Evolutionary conservation across 495 filamentous ascomycete genomes (phyloP).

Genomic region (Rhypophila decipiens): DNA sequence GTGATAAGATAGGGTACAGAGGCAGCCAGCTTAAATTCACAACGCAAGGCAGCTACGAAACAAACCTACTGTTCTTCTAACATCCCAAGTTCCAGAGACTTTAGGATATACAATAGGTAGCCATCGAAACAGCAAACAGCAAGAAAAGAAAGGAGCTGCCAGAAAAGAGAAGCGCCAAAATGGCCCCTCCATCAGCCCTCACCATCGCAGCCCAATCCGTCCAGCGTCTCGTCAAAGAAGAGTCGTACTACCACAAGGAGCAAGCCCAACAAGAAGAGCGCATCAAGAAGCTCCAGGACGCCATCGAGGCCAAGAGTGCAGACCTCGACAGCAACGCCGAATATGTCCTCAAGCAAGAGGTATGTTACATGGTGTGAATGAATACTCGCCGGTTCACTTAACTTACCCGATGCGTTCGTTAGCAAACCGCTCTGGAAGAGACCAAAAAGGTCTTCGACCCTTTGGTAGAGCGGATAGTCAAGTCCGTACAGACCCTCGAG

Average conservation of each 20-base stretch:
- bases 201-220: slow-evolving; percentile 38
- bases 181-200: slow-evolving; percentile 26
- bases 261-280: slow-evolving; percentile 62
- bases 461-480: slow-evolving; percentile 56
- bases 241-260: slow-evolving; percentile 82
- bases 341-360: slow-evolving; percentile 78
- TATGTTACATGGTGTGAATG: slow-evolving; percentile 27
- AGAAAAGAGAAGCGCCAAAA: too few relatives aligned
- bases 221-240: slow-evolving; percentile 82
- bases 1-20: too few relatives aligned
- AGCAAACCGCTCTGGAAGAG: slow-evolving; percentile 73
- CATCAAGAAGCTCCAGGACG: slow-evolving; percentile 60
- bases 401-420: slow-evolving; percentile 4
- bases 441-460: slow-evolving; percentile 73
- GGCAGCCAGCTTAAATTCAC: too few relatives aligned
- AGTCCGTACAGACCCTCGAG: slow-evolving; percentile 64
- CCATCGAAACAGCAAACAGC: too few relatives aligned
- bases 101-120: too few relatives aligned
- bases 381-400: background rate
- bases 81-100: too few relatives aligned
- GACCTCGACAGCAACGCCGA: slow-evolving; percentile 59
- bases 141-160: background rate
- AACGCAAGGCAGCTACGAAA: slow-evolving; percentile 7
- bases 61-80: background rate
- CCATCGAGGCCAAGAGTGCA: slow-evolving; percentile 29